These are phyloP conservation scores for Backusella mclennaniae DNA, from an alignment of 192 early-diverging fungal species.

Conservation along the genomic window DNA sequence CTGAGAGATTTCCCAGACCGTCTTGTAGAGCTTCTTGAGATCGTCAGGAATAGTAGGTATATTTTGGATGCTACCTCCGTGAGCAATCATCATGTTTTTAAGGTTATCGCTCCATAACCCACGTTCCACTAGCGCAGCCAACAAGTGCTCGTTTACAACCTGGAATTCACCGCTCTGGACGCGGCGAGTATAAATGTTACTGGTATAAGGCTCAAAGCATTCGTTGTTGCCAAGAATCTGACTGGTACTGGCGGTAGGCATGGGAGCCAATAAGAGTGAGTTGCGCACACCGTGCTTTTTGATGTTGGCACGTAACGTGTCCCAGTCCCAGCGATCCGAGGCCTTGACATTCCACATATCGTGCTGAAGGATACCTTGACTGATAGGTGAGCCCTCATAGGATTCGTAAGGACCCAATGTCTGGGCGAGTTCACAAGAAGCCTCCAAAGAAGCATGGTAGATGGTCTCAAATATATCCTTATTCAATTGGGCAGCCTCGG, in stretches of 20 bases:
- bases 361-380: constrained; percentile 83
- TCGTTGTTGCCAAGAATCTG: constrained; percentile 98
- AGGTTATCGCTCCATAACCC: constrained; percentile 92
- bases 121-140: constrained; percentile 88
- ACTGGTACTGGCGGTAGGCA: constrained; percentile 94
- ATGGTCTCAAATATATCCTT: constrained; percentile 91
- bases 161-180: constrained; percentile 97
- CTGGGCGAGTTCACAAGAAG: constrained; percentile 86
- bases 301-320: constrained; percentile 70
- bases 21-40: constrained; percentile 87
- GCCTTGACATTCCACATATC: constrained; percentile 87
- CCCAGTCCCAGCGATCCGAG: constrained; percentile 89
- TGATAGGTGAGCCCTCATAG: constrained; percentile 82
- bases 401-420: constrained; percentile 77
- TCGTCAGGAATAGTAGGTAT: constrained; percentile 77
- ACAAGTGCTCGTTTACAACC: constrained; percentile 92
- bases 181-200: constrained; percentile 95
- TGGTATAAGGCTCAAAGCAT: constrained; percentile 88
- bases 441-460: constrained; percentile 88
- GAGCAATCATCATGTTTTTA: constrained; percentile 95
- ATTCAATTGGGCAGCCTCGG: constrained; percentile 81
- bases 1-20: constrained; percentile 93
- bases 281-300: constrained; percentile 85
- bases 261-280: constrained; percentile 89
- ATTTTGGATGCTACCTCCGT: constrained; percentile 83